A percentile compares a stretch with the other conserved stretches of the same genome.
These are phyloP conservation scores for Trypanosomatidae sp. DNA, from an alignment of 208 protist species.

Conservation along the genomic window DNA sequence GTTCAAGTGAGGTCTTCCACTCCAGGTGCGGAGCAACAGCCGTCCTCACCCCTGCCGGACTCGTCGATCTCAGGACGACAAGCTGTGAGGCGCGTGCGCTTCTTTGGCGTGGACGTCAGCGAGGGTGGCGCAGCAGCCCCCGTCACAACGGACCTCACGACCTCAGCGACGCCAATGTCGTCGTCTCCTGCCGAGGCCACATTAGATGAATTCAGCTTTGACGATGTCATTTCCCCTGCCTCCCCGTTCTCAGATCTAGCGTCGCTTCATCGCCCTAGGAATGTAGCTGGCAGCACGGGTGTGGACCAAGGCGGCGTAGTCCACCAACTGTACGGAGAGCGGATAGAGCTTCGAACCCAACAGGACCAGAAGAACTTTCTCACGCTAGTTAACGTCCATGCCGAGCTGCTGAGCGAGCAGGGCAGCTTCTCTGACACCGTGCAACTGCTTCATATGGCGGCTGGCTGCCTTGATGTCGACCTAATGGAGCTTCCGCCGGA, in stretches of 20 bases:
- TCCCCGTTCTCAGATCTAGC: not conserved
- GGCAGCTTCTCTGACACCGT: conserved; percentile 80
- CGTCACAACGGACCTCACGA: not conserved
- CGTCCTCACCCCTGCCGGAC: not conserved
- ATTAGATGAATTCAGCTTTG: conserved; percentile 29
- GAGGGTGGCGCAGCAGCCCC: conserved; percentile 9
- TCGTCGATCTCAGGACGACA: conserved; percentile 5
- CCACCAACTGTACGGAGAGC: conserved; percentile 54
- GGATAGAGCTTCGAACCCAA: conserved; percentile 42
- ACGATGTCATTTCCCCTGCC: conserved; percentile 18
- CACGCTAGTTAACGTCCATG: conserved; percentile 86
- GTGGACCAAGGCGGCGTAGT: conserved; percentile 10
- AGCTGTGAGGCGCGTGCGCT: conserved; percentile 67
- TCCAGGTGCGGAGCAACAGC: not conserved
- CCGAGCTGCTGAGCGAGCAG: conserved; percentile 85
- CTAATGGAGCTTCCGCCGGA: conserved; percentile 85
- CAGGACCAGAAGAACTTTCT: conserved; percentile 74
- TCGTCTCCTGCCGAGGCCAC: not conserved
- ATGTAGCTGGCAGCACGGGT: not conserved
- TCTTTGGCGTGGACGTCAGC: conserved; percentile 42
- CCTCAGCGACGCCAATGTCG: not conserved
- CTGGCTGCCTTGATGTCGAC: conserved; percentile 58
- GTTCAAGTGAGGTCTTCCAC: not conserved
- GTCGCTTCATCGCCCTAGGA: not conserved
- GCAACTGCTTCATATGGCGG: conserved; percentile 62